Base-by-base conservation (phyloP, 345 rosid species). In the Fremontodendron californicum region DNA sequence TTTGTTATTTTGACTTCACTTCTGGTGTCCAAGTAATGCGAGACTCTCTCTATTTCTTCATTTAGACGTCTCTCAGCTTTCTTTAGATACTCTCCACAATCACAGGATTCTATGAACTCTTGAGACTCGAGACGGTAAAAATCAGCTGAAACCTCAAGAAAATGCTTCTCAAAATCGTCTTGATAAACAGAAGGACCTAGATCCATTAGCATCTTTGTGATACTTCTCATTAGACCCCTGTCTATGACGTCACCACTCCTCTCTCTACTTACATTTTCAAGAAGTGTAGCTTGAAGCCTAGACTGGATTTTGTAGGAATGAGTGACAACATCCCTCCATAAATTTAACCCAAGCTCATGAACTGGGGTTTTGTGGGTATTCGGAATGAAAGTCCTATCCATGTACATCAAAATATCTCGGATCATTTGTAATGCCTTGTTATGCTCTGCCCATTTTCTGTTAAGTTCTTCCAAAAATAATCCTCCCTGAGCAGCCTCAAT, bases 401-500 rank as follows among this genome's bases (percentile, higher is more conserved):
- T 87, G 83, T 90, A 90, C 94, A 89, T 90, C 78, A 90, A 83
- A 69, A 90, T 90, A 85, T 90, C 92, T 67, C 92, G 79, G 72
- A 90, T 88, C 94, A 90, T 90, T 80, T 90, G 94, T 84, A 90
- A 72, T 37, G 94, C 92, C 74, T 89, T 90, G 78, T 90, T 90
- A 80, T 90, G 94, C 70, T 89, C 94, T n/a, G 82, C 83, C 94
- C 91, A 90, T 81, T 87, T 89, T 77, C 90, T 84, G 81, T 90
- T 89, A 60, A 90, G 85, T 81, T 88, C 94, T 80, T 89, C 92
- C 81, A 88, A 78, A 78, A 90, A 90, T 18, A 90, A 81, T 45
- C 87, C 90, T 60, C 92, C 92, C 73, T 90, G 92, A 58, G 92
- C 90, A 65, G 89, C 89, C 64, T 87, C 91, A 39, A 89, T 82